Evolutionary conservation across 2,329 filamentous ascomycete species (phyloP), one percentile per base, ranked within the genome.

Genomic region (Pseudomassariella vexata): DNA sequence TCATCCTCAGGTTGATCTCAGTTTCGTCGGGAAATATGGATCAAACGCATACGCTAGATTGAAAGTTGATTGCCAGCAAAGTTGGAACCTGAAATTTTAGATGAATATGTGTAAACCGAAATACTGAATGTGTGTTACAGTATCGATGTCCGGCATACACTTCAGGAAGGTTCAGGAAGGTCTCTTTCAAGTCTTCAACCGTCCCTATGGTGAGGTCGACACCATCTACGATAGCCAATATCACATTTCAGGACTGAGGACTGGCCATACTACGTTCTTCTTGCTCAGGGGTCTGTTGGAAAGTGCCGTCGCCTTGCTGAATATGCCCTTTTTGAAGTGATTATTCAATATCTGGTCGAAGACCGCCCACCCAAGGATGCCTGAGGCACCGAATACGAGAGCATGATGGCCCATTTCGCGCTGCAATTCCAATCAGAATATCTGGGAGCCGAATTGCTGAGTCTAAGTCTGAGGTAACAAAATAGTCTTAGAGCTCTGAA

Each of bases 1-100:
- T 24, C 25, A 34, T 34, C 8, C 32, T 25, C 7, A 34, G 32
- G 11, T 34, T 34, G 32, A 34, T 34, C 7, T 34, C 18, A 7
- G 24, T 11, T 11, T 28, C 32, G 5, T 24, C 23, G 5, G 24
- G 24, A 10, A 34, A 16, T 34, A 24, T 16, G 24, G 24, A 19
- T 34, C 9, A 9, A 23, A 28, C 9, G 19, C 8, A 15, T 32
- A 32, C 9, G 30, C 14, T 17, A 18, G 2, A 14, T 12, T 30
- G 5, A 30, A 20, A 5, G 12, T 16, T 1, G 6, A n/a, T 1
- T 3, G 5, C 19, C 19, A 23, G n/a, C n/a, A n/a, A n/a, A n/a
- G n/a, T n/a, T n/a, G n/a, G n/a, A 17, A 17, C 2, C 10, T 19
- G 27, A 9, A 18, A 5, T 11, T 8, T 19, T 7, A 6, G 4